Conservation (phyloP, 225 moss, liverwort and hornwort genomes). For the Asterella californica region DNA sequence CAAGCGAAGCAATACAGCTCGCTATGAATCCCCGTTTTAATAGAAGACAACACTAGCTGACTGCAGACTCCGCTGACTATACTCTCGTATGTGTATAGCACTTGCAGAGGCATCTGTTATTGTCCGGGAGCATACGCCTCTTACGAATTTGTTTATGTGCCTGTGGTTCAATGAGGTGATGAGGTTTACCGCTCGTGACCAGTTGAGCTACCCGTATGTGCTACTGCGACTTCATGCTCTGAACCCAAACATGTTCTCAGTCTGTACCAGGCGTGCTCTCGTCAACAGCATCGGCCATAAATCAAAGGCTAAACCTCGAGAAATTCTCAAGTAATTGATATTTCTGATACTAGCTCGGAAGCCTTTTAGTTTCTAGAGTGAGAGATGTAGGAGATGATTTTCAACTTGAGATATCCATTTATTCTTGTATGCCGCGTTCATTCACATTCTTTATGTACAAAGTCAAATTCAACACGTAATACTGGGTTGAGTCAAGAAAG, state of each 20-base stretch:
- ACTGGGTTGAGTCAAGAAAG: too few relatives aligned
- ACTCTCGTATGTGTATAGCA: conserved; percentile 42
- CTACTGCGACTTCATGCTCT: conserved; percentile 54
- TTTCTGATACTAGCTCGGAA: neutral
- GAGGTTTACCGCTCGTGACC: conserved; percentile 94
- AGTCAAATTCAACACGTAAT: too few relatives aligned
- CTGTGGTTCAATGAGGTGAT: conserved; percentile 98
- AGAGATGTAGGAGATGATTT: neutral
- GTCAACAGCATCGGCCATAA: conserved; percentile 89
- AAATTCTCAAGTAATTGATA: conserved; percentile 21
- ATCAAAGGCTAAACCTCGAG: conserved; percentile 55
- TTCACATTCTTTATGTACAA: neutral
- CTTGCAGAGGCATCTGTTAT: conserved; percentile 94
- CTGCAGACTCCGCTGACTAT: neutral
- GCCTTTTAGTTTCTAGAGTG: neutral
- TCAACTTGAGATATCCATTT: neutral
- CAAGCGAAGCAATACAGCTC: neutral
- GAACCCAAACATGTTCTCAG: conserved; percentile 74
- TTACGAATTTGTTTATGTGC: conserved; percentile 97
- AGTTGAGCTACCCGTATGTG: conserved; percentile 89
- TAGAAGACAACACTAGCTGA: too few relatives aligned
- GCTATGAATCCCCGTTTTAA: too few relatives aligned
- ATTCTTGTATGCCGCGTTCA: neutral
- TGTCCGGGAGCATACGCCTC: conserved; percentile 80
- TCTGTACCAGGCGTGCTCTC: conserved; percentile 87